Conservation (phyloP, 306 rosid genomes). For the Rubus idaeus region DNA sequence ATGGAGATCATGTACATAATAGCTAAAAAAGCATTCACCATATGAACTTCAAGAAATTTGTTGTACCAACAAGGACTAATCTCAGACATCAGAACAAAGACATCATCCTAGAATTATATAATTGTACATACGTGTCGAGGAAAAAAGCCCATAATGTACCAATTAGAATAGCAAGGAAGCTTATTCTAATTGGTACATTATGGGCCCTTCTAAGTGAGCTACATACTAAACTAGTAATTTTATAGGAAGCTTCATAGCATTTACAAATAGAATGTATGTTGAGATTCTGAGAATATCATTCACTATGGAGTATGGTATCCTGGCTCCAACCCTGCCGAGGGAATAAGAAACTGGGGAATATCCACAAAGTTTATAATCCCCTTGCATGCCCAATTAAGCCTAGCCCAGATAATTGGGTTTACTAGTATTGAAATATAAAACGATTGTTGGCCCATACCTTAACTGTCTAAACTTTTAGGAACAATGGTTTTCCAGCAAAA, state of each 20-base stretch:
- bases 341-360: neutral
- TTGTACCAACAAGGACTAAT: neutral
- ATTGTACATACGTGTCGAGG: neutral
- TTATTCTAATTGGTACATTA: no score
- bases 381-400: neutral
- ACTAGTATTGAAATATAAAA: neutral
- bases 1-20: slow-evolving; percentile 20
- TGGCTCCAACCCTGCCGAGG: neutral
- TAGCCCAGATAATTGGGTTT: neutral
- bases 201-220: neutral
- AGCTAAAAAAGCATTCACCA: neutral
- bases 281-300: neutral
- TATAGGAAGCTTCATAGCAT: neutral
- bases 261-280: neutral
- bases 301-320: neutral
- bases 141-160: neutral
- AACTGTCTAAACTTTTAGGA: neutral
- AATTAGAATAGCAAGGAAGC: no score
- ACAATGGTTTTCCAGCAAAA: neutral
- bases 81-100: slow-evolving; percentile 1
- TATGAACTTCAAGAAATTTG: neutral
- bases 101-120: neutral
- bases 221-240: neutral
- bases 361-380: neutral
- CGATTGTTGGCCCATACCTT: neutral